Evolutionary conservation across 768 basidiomycete species (phyloP).

Genomic region (Ramaria rubella): DNA sequence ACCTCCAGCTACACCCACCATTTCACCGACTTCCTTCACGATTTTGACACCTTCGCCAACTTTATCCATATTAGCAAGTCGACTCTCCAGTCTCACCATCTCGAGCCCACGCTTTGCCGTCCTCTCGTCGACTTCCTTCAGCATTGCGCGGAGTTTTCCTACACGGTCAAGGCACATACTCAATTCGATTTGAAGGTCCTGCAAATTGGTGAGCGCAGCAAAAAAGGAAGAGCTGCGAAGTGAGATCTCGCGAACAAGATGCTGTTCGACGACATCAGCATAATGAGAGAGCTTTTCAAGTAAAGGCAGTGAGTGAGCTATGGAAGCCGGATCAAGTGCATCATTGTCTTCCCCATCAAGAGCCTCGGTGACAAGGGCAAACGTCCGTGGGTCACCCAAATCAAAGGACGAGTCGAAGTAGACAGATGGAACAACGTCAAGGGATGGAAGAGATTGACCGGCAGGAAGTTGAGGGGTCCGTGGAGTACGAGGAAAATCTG

Average conservation of each 20-base stretch:
- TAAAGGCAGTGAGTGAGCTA: conserved; percentile 63
- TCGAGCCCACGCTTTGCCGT: conserved; percentile 76
- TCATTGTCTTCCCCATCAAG: conserved; percentile 28
- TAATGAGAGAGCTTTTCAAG: conserved; percentile 89
- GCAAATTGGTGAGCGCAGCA: conserved; percentile 88
- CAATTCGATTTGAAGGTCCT: conserved; percentile 87
- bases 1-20: conserved; percentile 60
- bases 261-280: conserved; percentile 89
- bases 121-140: conserved; percentile 70
- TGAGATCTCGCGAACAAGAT: conserved; percentile 89
- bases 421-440: conserved; percentile 69
- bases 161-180: conserved; percentile 76
- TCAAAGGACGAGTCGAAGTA: conserved; percentile 80
- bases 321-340: conserved; percentile 49
- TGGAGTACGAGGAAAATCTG: conserved; percentile 17
- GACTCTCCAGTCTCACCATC: conserved; percentile 58
- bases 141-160: conserved; percentile 56
- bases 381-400: conserved; percentile 72
- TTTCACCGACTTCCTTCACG: conserved; percentile 68
- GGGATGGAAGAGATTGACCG: conserved; percentile 51
- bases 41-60: conserved; percentile 59
- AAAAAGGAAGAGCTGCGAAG: conserved; percentile 92
- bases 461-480: conserved; percentile 27
- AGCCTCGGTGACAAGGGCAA: conserved; percentile 59
- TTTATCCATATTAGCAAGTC: conserved; percentile 50